Evolutionary conservation across 805 yeast species (phyloP).

Genomic region (Candida incommunis): DNA sequence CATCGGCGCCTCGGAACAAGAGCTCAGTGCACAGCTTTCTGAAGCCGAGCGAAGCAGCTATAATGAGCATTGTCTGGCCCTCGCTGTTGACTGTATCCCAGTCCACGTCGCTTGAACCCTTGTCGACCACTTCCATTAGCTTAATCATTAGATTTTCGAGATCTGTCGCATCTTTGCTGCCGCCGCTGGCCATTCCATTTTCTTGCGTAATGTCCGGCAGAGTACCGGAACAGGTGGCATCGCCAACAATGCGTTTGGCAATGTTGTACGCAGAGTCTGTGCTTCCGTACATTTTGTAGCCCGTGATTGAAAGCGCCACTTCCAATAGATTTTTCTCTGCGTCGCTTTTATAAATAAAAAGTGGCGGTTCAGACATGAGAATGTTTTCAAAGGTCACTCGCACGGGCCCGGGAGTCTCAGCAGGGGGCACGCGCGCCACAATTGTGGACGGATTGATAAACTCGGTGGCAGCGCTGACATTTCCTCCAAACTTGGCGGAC

Average conservation of each 20-base stretch:
- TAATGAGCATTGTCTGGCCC: conserved; percentile 80
- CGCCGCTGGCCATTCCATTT: not conserved
- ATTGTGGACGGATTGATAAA: conserved; percentile 95
- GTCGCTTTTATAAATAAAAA: conserved; percentile 88
- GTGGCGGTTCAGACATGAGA: conserved; percentile 20
- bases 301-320: conserved; percentile 59
- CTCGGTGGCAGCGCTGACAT: conserved; percentile 48
- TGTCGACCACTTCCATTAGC: conserved; percentile 14
- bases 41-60: conserved; percentile 70
- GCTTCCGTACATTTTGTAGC: conserved; percentile 1
- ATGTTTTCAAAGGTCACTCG: conserved; percentile 63
- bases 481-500: conserved; percentile 71
- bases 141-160: conserved; percentile 14
- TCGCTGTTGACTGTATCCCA: conserved; percentile 69
- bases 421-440: conserved; percentile 88
- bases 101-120: conserved; percentile 35
- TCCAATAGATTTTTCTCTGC: conserved; percentile 91
- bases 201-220: not conserved
- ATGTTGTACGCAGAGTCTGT: not conserved
- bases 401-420: conserved; percentile 81
- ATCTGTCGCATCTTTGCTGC: conserved; percentile 3
- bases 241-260: not conserved
- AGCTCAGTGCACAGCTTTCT: conserved; percentile 44
- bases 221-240: not conserved
- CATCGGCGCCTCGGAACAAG: conserved; percentile 41